Percentiles rank a stretch among this genome's conserved stretches.
phyloP scores from a whole-genome alignment of 805 yeast species.

The Hanseniaspora taiwanica region DNA sequence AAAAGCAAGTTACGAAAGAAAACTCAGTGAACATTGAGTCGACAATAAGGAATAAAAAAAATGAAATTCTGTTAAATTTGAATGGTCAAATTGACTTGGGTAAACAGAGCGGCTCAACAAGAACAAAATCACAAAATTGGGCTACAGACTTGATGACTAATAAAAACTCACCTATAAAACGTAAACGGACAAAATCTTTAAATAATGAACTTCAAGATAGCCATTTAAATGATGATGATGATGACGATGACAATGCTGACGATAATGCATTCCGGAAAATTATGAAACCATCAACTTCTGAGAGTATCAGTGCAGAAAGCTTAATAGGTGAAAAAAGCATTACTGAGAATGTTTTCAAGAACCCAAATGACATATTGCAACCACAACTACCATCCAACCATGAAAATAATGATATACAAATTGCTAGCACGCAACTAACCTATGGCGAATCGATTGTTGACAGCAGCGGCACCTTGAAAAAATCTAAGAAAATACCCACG shows the following conservation, averaged over 20 bases:
- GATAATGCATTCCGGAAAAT: slow-evolving; percentile 2
- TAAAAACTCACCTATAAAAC: not conserved
- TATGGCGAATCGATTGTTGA: slow-evolving; percentile 11
- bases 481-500: too few relatives aligned
- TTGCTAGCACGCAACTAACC: slow-evolving; percentile 16
- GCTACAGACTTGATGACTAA: slow-evolving; percentile 4
- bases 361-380: not conserved
- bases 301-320: too few relatives aligned
- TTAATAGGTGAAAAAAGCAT: too few relatives aligned
- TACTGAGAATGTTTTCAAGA: not conserved
- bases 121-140: slow-evolving; percentile 18
- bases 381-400: too few relatives aligned
- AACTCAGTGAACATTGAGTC: not conserved
- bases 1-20: not conserved
- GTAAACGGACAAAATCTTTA: slow-evolving; percentile 13
- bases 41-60: not conserved
- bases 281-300: too few relatives aligned
- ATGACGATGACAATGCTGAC: too few relatives aligned
- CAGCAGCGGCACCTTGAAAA: too few relatives aligned
- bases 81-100: not conserved
- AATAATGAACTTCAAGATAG: too few relatives aligned
- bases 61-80: not conserved
- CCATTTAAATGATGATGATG: too few relatives aligned
- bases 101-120: too few relatives aligned
- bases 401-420: too few relatives aligned